These are phyloP conservation scores for Tetrahymena elliotti DNA, from an alignment of 73 alveolate genomes.

Conservation along the genomic window DNA sequence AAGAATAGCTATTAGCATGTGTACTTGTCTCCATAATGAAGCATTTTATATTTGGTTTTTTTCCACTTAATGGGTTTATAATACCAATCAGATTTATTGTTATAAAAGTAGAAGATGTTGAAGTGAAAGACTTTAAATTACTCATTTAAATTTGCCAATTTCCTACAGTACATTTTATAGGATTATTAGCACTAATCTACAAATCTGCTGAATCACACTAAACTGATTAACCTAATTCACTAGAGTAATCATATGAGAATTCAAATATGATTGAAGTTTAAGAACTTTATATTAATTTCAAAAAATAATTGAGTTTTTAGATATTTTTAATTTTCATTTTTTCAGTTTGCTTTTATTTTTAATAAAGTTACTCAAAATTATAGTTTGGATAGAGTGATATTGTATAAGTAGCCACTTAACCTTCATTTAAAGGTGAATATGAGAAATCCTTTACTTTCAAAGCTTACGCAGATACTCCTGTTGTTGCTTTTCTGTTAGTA, in stretches of 20 bases:
- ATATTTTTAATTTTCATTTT: neutral
- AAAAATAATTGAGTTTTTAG: neutral
- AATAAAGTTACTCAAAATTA: neutral
- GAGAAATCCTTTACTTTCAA: neutral
- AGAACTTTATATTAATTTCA: neutral
- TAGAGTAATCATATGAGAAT: constrained; percentile 13
- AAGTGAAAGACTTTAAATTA: constrained; percentile 10
- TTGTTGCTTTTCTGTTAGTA: constrained; percentile 28
- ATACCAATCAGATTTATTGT: neutral
- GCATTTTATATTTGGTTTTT: neutral
- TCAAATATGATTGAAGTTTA: constrained; percentile 15
- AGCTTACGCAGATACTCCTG: constrained; percentile 11
- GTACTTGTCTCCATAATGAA: constrained; percentile 8
- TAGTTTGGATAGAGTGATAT: neutral
- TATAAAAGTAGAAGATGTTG: neutral
- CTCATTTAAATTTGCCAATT: constrained; percentile 8
- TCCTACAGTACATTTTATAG: constrained; percentile 10
- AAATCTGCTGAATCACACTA: constrained; percentile 12
- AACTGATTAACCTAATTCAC: constrained; percentile 22
- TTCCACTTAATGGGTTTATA: constrained; percentile 2
- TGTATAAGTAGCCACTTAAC: constrained; percentile 11
- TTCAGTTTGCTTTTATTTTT: neutral
- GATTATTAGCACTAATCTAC: constrained; percentile 20
- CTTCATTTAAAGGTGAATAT: constrained; percentile 21
- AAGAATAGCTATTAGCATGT: constrained; percentile 22